phyloP scores from a whole-genome alignment of 768 basidiomycete genomes.

The Rhodotorula sphaerocarpa region DNA sequence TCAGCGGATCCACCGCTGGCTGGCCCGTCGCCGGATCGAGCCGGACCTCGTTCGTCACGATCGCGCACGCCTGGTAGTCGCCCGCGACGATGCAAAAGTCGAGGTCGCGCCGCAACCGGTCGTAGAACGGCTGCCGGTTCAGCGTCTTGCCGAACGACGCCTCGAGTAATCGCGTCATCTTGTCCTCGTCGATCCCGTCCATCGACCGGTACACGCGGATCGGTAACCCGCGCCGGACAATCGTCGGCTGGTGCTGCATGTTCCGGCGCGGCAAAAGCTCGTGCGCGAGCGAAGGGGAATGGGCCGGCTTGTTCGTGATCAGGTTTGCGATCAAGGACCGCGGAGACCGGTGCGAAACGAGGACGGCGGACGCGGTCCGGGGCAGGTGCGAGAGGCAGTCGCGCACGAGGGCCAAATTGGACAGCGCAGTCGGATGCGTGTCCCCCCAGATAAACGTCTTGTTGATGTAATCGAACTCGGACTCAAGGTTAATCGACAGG shows the following conservation, averaged over 20 bases:
- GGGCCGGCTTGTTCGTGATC: conserved; percentile 94
- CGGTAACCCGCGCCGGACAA: conserved; percentile 78
- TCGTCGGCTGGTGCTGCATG: conserved; percentile 82
- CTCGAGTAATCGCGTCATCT: conserved; percentile 74
- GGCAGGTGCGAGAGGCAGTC: conserved; percentile 90
- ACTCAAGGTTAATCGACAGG: conserved; percentile 83
- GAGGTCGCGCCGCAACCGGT: conserved; percentile 62
- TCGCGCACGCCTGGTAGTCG: conserved; percentile 88
- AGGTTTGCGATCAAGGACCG: conserved; percentile 92
- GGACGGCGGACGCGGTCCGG: conserved; percentile 79
- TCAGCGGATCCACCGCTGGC: not conserved
- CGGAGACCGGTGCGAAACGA: conserved; percentile 95
- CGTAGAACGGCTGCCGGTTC: conserved; percentile 66
- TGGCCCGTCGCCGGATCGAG: not conserved
- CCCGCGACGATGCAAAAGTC: conserved; percentile 92
- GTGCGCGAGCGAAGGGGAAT: conserved; percentile 89
- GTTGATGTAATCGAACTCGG: conserved; percentile 75
- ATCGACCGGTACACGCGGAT: conserved; percentile 67
- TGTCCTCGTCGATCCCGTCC: conserved; percentile 57
- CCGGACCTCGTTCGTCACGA: conserved; percentile 62
- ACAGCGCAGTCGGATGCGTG: conserved; percentile 72
- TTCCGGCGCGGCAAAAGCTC: conserved; percentile 73
- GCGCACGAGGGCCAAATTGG: conserved; percentile 73
- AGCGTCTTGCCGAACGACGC: conserved; percentile 71
- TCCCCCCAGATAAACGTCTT: conserved; percentile 79